Conservation (phyloP, 2,329 filamentous ascomycete genomes). For the Ophiostoma ulmi region DNA sequence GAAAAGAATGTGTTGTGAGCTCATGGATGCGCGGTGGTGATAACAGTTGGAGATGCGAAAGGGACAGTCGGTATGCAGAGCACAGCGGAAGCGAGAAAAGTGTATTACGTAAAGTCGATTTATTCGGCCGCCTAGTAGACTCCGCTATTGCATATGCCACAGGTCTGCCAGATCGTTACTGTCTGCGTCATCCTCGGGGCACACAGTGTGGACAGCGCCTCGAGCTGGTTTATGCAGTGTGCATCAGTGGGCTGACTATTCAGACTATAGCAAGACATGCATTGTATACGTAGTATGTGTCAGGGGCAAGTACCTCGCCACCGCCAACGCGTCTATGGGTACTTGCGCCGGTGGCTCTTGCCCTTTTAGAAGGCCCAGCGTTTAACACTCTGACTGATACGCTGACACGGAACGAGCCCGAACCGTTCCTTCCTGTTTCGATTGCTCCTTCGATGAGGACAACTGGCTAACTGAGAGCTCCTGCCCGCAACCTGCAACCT, state of each 20-base stretch:
- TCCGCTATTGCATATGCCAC: constrained; percentile 8
- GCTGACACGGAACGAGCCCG: neutral
- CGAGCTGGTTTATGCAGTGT: neutral
- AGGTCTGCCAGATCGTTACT: constrained; percentile 2
- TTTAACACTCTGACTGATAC: neutral
- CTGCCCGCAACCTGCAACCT: constrained; percentile 1
- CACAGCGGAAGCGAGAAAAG: neutral
- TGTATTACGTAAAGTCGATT: constrained; percentile 7
- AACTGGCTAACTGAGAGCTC: constrained; percentile 21
- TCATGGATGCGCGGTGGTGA: neutral
- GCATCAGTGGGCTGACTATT: neutral
- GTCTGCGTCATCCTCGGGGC: constrained; percentile 6
- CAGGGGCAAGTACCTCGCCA: constrained; percentile 12
- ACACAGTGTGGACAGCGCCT: neutral
- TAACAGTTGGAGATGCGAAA: neutral
- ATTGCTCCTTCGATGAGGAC: constrained; percentile 19
- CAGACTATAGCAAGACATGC: neutral
- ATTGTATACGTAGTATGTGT: neutral
- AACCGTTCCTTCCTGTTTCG: constrained; percentile 12
- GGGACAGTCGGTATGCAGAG: neutral
- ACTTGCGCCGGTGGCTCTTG: neutral
- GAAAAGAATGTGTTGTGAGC: neutral
- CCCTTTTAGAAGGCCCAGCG: neutral
- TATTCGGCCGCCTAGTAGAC: constrained; percentile 20
- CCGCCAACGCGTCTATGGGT: neutral